Evolutionary conservation across 2,329 filamentous ascomycete genomes (phyloP), one percentile per base, ranked within the genome.

Genomic region (Neofusicoccum sp.): DNA sequence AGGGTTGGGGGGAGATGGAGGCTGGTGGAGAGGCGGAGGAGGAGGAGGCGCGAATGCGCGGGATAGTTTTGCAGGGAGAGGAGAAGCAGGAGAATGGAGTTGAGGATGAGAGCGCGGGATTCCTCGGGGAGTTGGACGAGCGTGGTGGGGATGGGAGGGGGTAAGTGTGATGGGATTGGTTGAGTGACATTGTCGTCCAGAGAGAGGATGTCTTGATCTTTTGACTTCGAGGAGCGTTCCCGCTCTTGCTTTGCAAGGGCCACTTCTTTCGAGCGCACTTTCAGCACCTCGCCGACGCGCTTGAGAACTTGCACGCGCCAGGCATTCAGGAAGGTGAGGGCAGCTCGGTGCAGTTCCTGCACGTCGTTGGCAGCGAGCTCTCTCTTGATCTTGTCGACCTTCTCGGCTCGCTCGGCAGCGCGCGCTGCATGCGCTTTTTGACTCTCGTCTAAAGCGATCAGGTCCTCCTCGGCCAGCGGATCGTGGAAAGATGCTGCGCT

Each of bases 41-140:
- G 80, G 20, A 95, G 77, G 2, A 90, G 80, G 11, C 90, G 84
- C 3, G 90, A 89, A 68, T 90, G 87, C 4, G 89, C 85, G 43
- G 82, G 85, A 73, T 95, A 96, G 64, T 89, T 85, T 68, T 95
- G 87, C 12, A 96, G 77, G 2, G 89, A 92, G 2, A 96, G 76
- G 5, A 93, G 69, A 28, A 95, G 78, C 2, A 96, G 78, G 0
- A 96, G 78, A 41, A 91, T 77, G 0, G 86, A 84, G 67, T 95
- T 88, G 6, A 96, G 76, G 6, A 96, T 80, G 6, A 92, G 78
- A 28, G 83, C 82, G 45, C 87, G 80, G 68, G 87, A 88, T 56
- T 86, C 83, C 49, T 84, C 75, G 0, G 84, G 76, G 1, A 90
- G 75, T 8, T 81, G 79, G 66, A 81, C 83, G 9, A 95, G 65